Base-by-base conservation (phyloP, 768 basidiomycete genomes). In the Tylopilus sp. region DNA sequence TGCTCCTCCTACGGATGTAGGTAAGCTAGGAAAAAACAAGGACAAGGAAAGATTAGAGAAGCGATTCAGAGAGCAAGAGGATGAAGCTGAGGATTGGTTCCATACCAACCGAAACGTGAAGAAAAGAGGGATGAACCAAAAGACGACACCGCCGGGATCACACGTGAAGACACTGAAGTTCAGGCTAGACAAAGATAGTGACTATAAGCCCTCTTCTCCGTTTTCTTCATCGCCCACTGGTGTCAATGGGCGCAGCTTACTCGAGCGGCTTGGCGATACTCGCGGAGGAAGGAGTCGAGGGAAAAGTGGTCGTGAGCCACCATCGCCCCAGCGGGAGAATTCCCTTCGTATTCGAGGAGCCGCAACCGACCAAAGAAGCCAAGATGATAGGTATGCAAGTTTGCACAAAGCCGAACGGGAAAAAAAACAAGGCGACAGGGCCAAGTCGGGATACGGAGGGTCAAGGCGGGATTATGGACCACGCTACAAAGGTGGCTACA, bases 21-120 rank as follows among this genome's bases (percentile, higher is more conserved):
- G 89, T 17, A 80, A 74, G 63, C 80, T 80, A 57, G 86, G 78
- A 4, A 80, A 78, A 57, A 76, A 76, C 54, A 89, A 85, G 64
- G 79, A 83, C 46, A 79, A 72, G 42, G 81, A 76, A 31, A 78
- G 72, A 50, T 63, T 87, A 67, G 80, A 78, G 57, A 76, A 76
- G 60, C 77, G 75, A 51, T 80, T 77, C 25, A 68, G 72, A 55
- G 72, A 71, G 54, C 73, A 71, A n/a, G 77, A 77, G 22, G 85
- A 87, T 44, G 84, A 87, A 44, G 79, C 78, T 4, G 66, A 56
- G 3, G 83, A 88, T 66, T 89, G 88, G 88, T 91, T 91, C 65
- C 72, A 71, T 31, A 74, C 71, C 37, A 33, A 68, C 12, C 61
- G 61, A 28, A 72, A 72, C 31, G 56, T 55, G 48, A 69, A 62